phyloP scores from a whole-genome alignment of 768 basidiomycete species.

The Xanthoconium purpureum region DNA sequence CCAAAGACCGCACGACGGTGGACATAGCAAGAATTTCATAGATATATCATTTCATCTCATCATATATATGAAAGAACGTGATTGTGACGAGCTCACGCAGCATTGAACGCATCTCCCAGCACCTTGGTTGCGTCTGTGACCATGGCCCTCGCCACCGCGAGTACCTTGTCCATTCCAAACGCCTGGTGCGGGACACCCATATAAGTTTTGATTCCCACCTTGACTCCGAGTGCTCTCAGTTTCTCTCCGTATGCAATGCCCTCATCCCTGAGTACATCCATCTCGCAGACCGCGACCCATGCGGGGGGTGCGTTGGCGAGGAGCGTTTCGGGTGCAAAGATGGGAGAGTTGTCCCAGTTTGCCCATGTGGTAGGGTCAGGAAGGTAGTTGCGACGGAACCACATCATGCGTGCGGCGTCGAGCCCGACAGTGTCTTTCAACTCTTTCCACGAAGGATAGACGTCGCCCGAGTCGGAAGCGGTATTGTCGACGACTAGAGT shows the following conservation, averaged over 20 bases:
- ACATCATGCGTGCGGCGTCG: constrained; percentile 59
- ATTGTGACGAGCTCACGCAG: background rate
- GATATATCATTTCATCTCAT: background rate
- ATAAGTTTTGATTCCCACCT: constrained; percentile 54
- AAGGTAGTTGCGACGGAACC: constrained; percentile 68
- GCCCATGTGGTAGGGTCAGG: constrained; percentile 56
- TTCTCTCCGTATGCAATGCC: constrained; percentile 62
- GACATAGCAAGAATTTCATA: constrained; percentile 29
- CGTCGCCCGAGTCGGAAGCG: constrained; percentile 37
- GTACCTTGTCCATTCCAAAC: constrained; percentile 62
- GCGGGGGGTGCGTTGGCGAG: constrained; percentile 51
- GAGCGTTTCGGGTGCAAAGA: constrained; percentile 60
- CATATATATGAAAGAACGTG: background rate
- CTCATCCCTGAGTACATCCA: constrained; percentile 67
- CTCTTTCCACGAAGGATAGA: constrained; percentile 51
- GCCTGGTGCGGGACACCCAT: constrained; percentile 61
- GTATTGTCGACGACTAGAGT: constrained; percentile 62
- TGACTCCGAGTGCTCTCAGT: constrained; percentile 48
- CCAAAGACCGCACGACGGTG: constrained; percentile 27
- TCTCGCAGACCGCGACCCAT: constrained; percentile 62
- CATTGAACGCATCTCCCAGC: constrained; percentile 18
- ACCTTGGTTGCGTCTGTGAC: constrained; percentile 21
- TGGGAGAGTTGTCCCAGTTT: constrained; percentile 68
- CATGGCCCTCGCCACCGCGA: constrained; percentile 13
- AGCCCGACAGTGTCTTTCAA: constrained; percentile 61